Percentiles rank a stretch among this genome's conserved stretches.
These are phyloP conservation scores for Chlamydomonas reinhardtii DNA, from an alignment of 163 green algal species.

Conservation along the genomic window DNA sequence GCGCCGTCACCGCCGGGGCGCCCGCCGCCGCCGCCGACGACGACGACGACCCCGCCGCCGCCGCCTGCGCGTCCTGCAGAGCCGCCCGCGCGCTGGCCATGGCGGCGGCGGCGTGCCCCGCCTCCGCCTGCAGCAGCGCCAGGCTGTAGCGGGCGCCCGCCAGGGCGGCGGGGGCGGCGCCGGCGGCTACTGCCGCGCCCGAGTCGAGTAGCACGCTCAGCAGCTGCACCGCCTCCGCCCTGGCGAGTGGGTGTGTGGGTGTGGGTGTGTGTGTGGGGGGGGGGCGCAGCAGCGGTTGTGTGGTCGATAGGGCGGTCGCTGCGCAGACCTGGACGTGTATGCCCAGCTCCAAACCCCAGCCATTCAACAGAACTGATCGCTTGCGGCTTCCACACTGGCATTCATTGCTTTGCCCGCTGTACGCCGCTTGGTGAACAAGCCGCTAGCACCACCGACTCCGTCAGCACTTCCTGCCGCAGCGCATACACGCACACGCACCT, in stretches of 20 bases:
- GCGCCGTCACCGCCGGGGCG: neutral
- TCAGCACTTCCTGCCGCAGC: too few species aligned
- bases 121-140: conserved; percentile 42
- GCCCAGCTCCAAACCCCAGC: too few species aligned
- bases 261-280: neutral
- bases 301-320: too few species aligned
- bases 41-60: too few species aligned
- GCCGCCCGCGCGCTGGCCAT: neutral
- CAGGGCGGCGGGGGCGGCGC: neutral
- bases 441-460: too few species aligned
- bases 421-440: too few species aligned
- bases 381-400: too few species aligned
- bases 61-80: conserved; percentile 20
- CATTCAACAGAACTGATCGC: too few species aligned
- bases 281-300: too few species aligned
- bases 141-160: conserved; percentile 4
- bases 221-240: conserved; percentile 19
- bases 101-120: neutral
- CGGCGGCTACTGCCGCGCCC: neutral
- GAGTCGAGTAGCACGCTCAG: neutral
- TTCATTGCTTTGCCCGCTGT: too few species aligned
- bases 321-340: too few species aligned
- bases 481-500: neutral
- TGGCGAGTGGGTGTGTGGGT: neutral
- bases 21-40: neutral